These are phyloP conservation scores for Pisolithus thermaeus DNA, from an alignment of 1,284 basidiomycete genomes.

Conservation along the genomic window DNA sequence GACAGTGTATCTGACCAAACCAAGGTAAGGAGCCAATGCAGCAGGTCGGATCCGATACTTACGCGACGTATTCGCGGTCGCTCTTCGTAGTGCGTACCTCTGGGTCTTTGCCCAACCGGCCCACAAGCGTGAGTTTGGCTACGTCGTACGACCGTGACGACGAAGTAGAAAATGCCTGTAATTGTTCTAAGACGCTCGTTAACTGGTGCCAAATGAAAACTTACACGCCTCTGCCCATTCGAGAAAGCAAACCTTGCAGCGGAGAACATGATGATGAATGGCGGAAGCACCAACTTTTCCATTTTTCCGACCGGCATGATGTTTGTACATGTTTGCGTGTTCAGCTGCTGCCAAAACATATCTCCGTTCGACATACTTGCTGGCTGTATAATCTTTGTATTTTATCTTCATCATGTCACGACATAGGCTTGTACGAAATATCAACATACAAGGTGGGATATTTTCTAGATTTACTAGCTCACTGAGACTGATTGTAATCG, in stretches of 20 bases:
- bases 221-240: slow-evolving; percentile 44
- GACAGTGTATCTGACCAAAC: slow-evolving; percentile 52
- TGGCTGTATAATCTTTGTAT: slow-evolving; percentile 3
- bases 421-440: slow-evolving; percentile 86
- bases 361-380: background rate
- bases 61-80: slow-evolving; percentile 74
- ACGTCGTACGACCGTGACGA: slow-evolving; percentile 50
- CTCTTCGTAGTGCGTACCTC: slow-evolving; percentile 62
- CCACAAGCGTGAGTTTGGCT: slow-evolving; percentile 71
- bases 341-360: background rate
- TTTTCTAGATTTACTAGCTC: slow-evolving; percentile 12
- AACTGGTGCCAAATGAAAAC: slow-evolving; percentile 13
- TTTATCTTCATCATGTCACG: slow-evolving; percentile 57
- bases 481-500: slow-evolving; percentile 2
- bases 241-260: slow-evolving; percentile 39
- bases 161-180: slow-evolving; percentile 66
- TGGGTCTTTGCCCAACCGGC: slow-evolving; percentile 65
- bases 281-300: background rate
- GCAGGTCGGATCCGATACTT: slow-evolving; percentile 24
- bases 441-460: slow-evolving; percentile 75
- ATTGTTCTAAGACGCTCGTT: background rate
- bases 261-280: slow-evolving; percentile 39
- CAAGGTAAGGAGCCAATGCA: background rate
- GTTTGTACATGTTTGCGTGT: slow-evolving; percentile 23
- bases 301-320: slow-evolving; percentile 1